These are phyloP conservation scores for Mycena maculata DNA, from an alignment of 768 basidiomycete genomes.

Conservation along the genomic window DNA sequence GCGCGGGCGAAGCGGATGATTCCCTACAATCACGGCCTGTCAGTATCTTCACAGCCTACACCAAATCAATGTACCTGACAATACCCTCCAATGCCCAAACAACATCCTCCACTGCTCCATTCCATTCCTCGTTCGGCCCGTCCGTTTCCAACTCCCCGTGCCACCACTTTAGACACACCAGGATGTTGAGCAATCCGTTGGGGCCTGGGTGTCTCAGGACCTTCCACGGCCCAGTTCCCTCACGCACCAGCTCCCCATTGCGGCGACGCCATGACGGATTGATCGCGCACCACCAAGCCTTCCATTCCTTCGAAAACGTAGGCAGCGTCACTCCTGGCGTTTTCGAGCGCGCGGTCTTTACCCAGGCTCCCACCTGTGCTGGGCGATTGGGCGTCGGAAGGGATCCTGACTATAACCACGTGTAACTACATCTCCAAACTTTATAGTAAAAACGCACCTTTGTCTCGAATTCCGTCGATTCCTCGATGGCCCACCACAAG, in stretches of 20 bases:
- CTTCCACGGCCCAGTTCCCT: slow-evolving; percentile 1
- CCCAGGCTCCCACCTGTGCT: not conserved
- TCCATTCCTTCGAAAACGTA: not conserved
- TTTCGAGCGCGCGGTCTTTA: not conserved
- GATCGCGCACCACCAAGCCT: slow-evolving; percentile 6
- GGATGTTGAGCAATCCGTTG: slow-evolving; percentile 3
- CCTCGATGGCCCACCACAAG: slow-evolving; percentile 5
- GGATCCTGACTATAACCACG: not conserved
- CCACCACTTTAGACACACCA: slow-evolving; percentile 13
- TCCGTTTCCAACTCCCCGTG: not conserved
- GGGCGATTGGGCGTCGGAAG: not conserved
- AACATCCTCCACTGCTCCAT: not conserved
- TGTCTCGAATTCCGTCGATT: not conserved
- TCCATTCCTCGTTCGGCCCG: not conserved
- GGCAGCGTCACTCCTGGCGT: not conserved
- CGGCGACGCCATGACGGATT: slow-evolving; percentile 5
- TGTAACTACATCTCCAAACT: not conserved
- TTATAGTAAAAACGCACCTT: not conserved
- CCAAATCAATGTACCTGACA: not conserved
- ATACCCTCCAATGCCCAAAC: not conserved
- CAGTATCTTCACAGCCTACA: not conserved
- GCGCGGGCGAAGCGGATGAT: too few relatives aligned
- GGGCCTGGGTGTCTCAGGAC: not conserved
- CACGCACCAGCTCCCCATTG: slow-evolving; percentile 1
- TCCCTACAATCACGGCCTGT: too few relatives aligned